phyloP scores from a whole-genome alignment of 176 grass and related monocot species.

The Puya raimondii region DNA sequence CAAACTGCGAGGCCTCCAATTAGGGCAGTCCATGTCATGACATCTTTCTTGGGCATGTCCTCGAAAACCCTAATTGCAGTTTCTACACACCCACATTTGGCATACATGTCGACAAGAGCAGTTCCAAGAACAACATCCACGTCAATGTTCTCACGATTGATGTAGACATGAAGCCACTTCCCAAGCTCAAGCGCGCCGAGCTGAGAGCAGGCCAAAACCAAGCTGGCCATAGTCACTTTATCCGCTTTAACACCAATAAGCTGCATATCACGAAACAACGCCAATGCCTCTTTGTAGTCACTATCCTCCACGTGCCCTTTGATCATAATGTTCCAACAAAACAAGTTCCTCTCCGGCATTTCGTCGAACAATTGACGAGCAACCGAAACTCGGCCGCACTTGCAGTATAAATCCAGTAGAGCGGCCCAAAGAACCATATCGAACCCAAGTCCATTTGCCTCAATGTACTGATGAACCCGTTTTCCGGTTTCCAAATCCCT shows the following conservation, averaged over 20 bases:
- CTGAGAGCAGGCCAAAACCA: conserved; percentile 7
- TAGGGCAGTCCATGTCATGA: conserved; percentile 12
- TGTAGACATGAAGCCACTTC: conserved; percentile 18
- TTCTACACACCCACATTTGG: conserved; percentile 8
- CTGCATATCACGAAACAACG: conserved; percentile 11
- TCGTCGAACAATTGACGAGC: conserved; percentile 11
- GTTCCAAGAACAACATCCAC: conserved; percentile 11
- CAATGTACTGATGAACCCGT: conserved; percentile 14
- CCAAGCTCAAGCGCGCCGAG: conserved; percentile 14
- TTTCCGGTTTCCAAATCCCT: conserved; percentile 14
- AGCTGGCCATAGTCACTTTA: conserved; percentile 20
- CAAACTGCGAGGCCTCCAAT: conserved; percentile 12
- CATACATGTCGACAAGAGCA: conserved; percentile 22
- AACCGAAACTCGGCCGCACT: conserved; percentile 7
- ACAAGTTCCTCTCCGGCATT: conserved; percentile 14
- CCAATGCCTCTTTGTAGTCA: conserved; percentile 11
- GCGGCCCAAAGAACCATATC: conserved; percentile 15
- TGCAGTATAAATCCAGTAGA: conserved; percentile 18
- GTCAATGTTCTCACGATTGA: conserved; percentile 3
- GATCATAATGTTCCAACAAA: conserved; percentile 20
- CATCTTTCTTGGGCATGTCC: conserved; percentile 13
- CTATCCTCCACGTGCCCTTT: conserved; percentile 12
- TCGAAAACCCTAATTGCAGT: conserved; percentile 7
- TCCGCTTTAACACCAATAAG: conserved; percentile 3
- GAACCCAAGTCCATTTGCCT: conserved; percentile 1